phyloP scores from a whole-genome alignment of 495 filamentous ascomycete genomes.

The Tuber borchii region DNA sequence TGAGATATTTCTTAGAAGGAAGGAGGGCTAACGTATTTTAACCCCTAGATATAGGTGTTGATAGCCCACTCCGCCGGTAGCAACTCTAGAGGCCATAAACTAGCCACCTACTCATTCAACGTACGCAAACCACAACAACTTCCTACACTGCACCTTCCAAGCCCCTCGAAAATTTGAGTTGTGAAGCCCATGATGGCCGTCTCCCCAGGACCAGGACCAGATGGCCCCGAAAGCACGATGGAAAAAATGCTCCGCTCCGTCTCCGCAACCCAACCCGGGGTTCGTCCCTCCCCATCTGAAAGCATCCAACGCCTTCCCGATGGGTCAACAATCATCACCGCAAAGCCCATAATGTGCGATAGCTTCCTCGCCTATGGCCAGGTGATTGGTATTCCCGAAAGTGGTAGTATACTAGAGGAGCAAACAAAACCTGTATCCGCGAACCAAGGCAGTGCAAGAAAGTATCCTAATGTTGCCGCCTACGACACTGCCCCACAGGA shows the following conservation, averaged over 20 bases:
- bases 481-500: conserved; percentile 68
- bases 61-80: neutral
- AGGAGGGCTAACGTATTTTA: neutral
- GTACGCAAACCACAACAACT: neutral
- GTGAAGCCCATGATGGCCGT: neutral
- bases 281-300: neutral
- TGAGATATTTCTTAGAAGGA: neutral
- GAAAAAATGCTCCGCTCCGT: neutral
- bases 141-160: neutral
- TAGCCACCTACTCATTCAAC: neutral
- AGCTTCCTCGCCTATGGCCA: neutral
- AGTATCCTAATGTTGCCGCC: conserved; percentile 71
- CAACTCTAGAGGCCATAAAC: neutral
- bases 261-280: neutral
- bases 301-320: neutral
- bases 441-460: conserved; percentile 84
- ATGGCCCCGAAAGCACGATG: neutral
- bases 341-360: neutral
- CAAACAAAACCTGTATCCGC: conserved; percentile 35
- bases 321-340: neutral
- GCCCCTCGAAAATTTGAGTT: neutral
- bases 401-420: neutral
- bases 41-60: neutral
- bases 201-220: neutral
- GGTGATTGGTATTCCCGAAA: neutral